These are phyloP conservation scores for Ustilago hordei DNA, from an alignment of 1,284 basidiomycete species.

Conservation along the genomic window DNA sequence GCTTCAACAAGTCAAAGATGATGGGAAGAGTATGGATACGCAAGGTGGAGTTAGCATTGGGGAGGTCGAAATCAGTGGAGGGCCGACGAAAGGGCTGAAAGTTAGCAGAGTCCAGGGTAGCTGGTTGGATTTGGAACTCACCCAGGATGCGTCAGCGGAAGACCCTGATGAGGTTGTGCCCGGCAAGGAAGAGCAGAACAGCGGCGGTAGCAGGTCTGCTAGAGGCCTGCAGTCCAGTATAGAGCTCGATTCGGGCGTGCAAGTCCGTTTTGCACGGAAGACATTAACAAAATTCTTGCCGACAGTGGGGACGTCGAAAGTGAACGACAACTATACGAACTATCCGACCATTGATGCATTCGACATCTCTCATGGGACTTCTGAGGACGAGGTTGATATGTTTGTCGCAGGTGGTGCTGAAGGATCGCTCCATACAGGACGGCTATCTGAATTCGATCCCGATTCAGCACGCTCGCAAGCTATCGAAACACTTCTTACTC, in stretches of 20 bases:
- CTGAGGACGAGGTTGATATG: slow-evolving; percentile 37
- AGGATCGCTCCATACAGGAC: slow-evolving; percentile 41
- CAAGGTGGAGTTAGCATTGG: slow-evolving; percentile 56
- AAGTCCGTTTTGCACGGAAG: slow-evolving; percentile 25
- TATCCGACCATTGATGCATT: slow-evolving; percentile 52
- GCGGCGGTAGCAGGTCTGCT: slow-evolving; percentile 20
- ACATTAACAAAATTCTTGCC: slow-evolving; percentile 27
- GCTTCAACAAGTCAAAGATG: slow-evolving; percentile 47
- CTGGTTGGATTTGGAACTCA: slow-evolving; percentile 40
- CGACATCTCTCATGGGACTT: slow-evolving; percentile 34
- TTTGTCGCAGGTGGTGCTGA: slow-evolving; percentile 53
- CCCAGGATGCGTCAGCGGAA: not conserved
- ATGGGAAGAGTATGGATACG: slow-evolving; percentile 39
- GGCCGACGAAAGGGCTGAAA: slow-evolving; percentile 17
- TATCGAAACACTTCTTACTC: slow-evolving; percentile 21
- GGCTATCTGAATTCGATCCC: slow-evolving; percentile 16
- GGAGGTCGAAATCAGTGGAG: slow-evolving; percentile 27
- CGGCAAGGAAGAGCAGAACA: not conserved
- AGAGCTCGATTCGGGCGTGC: slow-evolving; percentile 26
- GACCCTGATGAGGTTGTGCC: not conserved
- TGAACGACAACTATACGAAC: slow-evolving; percentile 51
- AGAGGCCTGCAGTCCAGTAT: slow-evolving; percentile 33
- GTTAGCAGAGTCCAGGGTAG: slow-evolving; percentile 28
- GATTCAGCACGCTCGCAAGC: slow-evolving; percentile 8
- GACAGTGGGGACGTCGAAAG: slow-evolving; percentile 27